Evolutionary conservation across 2,329 filamentous ascomycete species (phyloP).

Genomic region (Tolypocladium cylindrosporum): DNA sequence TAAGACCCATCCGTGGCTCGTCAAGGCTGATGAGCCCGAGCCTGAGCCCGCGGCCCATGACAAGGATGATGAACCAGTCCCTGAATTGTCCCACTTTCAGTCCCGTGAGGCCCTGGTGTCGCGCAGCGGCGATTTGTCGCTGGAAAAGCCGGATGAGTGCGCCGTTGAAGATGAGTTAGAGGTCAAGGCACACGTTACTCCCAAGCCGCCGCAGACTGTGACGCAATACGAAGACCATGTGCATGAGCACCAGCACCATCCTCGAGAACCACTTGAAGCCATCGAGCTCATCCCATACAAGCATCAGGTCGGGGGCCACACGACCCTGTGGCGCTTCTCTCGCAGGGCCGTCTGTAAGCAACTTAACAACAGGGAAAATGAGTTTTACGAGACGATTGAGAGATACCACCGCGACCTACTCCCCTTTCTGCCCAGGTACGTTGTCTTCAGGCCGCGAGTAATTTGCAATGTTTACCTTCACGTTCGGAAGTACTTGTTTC

Average conservation of each 20-base stretch:
- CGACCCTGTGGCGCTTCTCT: slow-evolving; percentile 92
- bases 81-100: slow-evolving; percentile 13
- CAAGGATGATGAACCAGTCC: slow-evolving; percentile 13
- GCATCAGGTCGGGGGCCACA: slow-evolving; percentile 95
- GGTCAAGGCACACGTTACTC: slow-evolving; percentile 15
- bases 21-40: slow-evolving; percentile 44
- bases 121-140: slow-evolving; percentile 19
- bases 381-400: slow-evolving; percentile 97
- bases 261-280: slow-evolving; percentile 64
- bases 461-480: not conserved
- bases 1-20: slow-evolving; percentile 41
- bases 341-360: slow-evolving; percentile 94
- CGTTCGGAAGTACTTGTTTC: not conserved
- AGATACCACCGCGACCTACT: slow-evolving; percentile 81
- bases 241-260: slow-evolving; percentile 39
- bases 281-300: slow-evolving; percentile 96
- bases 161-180: slow-evolving; percentile 33
- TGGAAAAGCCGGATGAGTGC: slow-evolving; percentile 26
- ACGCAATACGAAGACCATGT: slow-evolving; percentile 36
- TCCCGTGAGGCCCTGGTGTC: slow-evolving; percentile 19
- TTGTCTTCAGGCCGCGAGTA: slow-evolving; percentile 6
- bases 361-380: slow-evolving; percentile 94
- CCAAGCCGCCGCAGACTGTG: slow-evolving; percentile 25
- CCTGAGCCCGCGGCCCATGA: slow-evolving; percentile 17
- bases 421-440: slow-evolving; percentile 77